Base-by-base conservation (phyloP, 1,284 basidiomycete genomes). In the Cryptococcus sp. region DNA sequence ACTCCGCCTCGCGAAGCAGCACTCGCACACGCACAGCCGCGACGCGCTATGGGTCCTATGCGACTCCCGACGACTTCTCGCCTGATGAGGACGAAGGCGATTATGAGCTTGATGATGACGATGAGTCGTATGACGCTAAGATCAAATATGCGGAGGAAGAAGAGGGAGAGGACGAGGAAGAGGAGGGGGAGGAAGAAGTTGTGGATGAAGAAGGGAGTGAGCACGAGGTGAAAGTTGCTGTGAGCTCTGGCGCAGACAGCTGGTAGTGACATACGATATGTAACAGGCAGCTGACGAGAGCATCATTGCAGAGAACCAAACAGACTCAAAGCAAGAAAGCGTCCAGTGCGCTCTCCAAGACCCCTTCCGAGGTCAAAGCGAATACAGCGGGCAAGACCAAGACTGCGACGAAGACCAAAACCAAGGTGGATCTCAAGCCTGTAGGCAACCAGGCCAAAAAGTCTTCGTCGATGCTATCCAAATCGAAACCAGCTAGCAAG, bases 61-160 rank as follows among this genome's bases (percentile, higher is more conserved):
- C 16, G 65, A 70, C 55, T 69, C 69, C 61, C 55, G 72, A 73
- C 17, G 58, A 60, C 13, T 62, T 61, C 35, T 58, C 55, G 3
- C 65, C 63, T 42, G 62, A 51, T 41, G 66, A 58, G 4, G 56
- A 61, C 41, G 59, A 55, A 19, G 62, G 58, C 15, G 63, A 64
- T 17, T 56, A 57, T 19, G 67, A 70, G 16, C 51, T 55, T 8
- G 64, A 61, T 48, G 64, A 59, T 17, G 64, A 62, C 47, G 65
- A 52, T 50, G 55, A 90, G 69, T 86, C 89, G 20, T 65, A 74
- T 50, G 78, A 83, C 47, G 56, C 50, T 54, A 63, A 47, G 57
- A 54, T 59, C 50, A 62, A 52, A 43, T 65, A 54, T 63, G 66
- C 65, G 62, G 69, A 62, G 65, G 16, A 70, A 51, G 16, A 61